phyloP scores from a whole-genome alignment of 192 early-diverging fungal genomes.

The Thoreauomyces humboldtii region DNA sequence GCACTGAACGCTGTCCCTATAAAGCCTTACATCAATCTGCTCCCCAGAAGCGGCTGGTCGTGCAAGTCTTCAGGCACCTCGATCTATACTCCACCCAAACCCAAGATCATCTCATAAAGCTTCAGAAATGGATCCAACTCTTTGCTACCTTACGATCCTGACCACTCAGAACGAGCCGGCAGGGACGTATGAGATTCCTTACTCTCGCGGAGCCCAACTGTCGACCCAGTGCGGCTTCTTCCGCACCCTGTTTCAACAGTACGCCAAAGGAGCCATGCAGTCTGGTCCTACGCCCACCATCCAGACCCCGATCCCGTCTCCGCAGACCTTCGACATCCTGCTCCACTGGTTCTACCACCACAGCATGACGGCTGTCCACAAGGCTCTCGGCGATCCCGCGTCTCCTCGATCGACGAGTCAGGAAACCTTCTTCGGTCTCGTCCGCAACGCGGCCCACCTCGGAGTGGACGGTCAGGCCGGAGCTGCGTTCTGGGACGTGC shows the following conservation, averaged over 20 bases:
- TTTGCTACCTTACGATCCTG: conserved; percentile 10
- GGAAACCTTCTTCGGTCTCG: conserved; percentile 14
- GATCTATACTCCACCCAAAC: too few species aligned
- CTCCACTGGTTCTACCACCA: conserved; percentile 29
- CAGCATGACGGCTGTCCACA: neutral
- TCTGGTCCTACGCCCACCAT: conserved; percentile 1
- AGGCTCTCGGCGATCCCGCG: neutral
- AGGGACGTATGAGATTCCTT: neutral
- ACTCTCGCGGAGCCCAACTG: neutral
- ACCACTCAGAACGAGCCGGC: conserved; percentile 7
- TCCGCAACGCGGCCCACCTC: conserved; percentile 17
- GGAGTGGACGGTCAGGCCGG: neutral
- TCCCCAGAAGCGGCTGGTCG: too few species aligned
- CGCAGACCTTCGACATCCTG: conserved; percentile 13
- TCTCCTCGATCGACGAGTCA: neutral
- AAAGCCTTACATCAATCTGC: too few species aligned
- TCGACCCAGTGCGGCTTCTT: conserved; percentile 12
- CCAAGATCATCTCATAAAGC: neutral
- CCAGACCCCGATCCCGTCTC: conserved; percentile 8
- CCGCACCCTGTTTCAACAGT: conserved; percentile 3
- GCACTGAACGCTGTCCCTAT: too few species aligned
- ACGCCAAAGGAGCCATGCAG: neutral
- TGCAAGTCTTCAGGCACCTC: too few species aligned
- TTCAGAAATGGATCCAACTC: neutral
- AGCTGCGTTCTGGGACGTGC: conserved; percentile 15